These are phyloP conservation scores for Cryphonectria parasitica DNA, from an alignment of 2,329 filamentous ascomycete genomes.

Conservation along the genomic window DNA sequence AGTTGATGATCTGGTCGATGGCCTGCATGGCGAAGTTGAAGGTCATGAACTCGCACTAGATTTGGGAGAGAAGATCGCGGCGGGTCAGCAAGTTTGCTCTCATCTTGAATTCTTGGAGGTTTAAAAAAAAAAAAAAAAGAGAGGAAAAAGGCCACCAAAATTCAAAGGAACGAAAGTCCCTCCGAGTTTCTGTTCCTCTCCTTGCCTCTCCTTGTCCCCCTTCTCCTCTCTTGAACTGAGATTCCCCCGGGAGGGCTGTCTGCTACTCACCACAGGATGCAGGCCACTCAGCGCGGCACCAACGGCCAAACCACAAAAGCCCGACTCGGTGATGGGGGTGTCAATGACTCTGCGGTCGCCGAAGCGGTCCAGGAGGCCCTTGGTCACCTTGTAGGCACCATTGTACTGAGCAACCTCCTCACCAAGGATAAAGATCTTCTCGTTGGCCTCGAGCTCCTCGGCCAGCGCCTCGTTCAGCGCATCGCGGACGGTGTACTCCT, in stretches of 20 bases:
- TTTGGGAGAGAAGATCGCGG: not conserved
- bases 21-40: constrained; percentile 99
- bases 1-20: constrained; percentile 99
- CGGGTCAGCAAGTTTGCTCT: not conserved
- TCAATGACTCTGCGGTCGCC: constrained; percentile 98
- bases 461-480: constrained; percentile 97
- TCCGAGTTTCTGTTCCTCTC: not conserved
- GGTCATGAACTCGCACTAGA: constrained; percentile 98
- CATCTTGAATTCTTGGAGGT: not conserved
- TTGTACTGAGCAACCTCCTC: constrained; percentile 99
- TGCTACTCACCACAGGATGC: constrained; percentile 81
- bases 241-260: not conserved
- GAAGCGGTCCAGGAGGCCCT: constrained; percentile 95
- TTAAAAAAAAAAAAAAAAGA: no score
- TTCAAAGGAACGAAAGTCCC: not conserved
- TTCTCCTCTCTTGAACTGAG: not conserved
- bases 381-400: constrained; percentile 99
- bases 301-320: constrained; percentile 90
- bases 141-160: no score
- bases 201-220: not conserved
- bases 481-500: constrained; percentile 96
- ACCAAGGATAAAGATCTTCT: constrained; percentile 93
- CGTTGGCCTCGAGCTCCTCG: constrained; percentile 92
- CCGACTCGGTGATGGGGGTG: constrained; percentile 96
- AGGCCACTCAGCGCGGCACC: constrained; percentile 94